Evolutionary conservation across 768 basidiomycete species (phyloP), one percentile per base, ranked within the genome.

Genomic region (Clavulina sp.): DNA sequence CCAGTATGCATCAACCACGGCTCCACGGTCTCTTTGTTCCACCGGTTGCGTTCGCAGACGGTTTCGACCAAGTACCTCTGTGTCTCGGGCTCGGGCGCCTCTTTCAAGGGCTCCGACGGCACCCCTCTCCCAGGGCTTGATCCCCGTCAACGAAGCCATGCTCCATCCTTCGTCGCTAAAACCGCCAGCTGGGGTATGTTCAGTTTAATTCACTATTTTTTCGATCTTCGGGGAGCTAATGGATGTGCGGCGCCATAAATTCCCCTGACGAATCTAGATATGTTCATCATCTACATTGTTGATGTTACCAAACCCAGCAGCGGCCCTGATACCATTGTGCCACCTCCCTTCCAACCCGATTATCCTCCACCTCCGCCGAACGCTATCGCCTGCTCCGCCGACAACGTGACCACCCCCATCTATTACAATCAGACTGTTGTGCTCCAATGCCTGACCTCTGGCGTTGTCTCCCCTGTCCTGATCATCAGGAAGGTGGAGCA

Each of bases 341-440:
- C 83, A 0, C 84, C 84, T 16, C 82, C 85, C 3, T 83, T 80
- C 0, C 83, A 87, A 51, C 77, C 81, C 0, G 89, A 88, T 57
- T 96, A 88, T 64, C 93, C 93, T 4, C 82, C 83, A 0, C 85
- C 86, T 30, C 88, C 92, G 24, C 83, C 87, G 9, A 89, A 91
- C 57, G 88, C 86, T 4, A 87, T 93, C 48, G 70, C 84, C 4
- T 84, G 85, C 65, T 80, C 80, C 38, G 80, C 80, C 63, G 84
- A 84, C 57, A 81, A 84, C 0, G 79, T 80, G 3, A 83, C 83
- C 60, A 88, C 87, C 44, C 82, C 89, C 18, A 81, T 97, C 53
- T 88, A 91, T 66, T 97, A 96, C 72, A 97, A 97, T 62, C 85
- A 92, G 64, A 91, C 88, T 1, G 84, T 97, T 44, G 87, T 96